These are phyloP conservation scores for Xylariaceae sp. DNA, from an alignment of 2,329 filamentous ascomycete genomes.

Conservation along the genomic window DNA sequence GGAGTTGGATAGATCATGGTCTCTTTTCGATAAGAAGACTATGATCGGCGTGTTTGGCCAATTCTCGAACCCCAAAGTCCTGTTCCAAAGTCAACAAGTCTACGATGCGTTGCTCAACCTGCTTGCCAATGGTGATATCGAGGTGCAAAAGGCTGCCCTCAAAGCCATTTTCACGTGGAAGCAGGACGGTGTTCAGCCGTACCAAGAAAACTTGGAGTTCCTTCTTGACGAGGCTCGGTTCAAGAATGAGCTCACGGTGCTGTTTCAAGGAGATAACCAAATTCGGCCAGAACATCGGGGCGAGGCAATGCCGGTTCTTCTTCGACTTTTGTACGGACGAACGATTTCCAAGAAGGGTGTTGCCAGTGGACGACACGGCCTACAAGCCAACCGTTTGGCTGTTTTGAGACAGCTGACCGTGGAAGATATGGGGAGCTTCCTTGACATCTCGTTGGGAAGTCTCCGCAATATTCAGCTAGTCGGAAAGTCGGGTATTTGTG, in stretches of 20 bases:
- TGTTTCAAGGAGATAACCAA: conserved; percentile 69
- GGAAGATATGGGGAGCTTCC: conserved; percentile 71
- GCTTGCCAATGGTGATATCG: conserved; percentile 80
- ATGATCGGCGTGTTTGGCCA: conserved; percentile 76
- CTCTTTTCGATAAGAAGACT: conserved; percentile 73
- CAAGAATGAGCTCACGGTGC: conserved; percentile 86
- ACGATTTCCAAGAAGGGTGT: conserved; percentile 77
- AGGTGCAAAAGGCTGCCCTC: conserved; percentile 79
- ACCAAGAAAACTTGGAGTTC: conserved; percentile 80
- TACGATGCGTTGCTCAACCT: conserved; percentile 69
- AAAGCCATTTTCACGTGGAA: conserved; percentile 90
- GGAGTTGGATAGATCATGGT: conserved; percentile 49
- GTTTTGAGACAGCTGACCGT: conserved; percentile 72
- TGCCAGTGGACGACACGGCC: conserved; percentile 70
- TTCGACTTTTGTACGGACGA: conserved; percentile 83
- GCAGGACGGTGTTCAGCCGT: conserved; percentile 64
- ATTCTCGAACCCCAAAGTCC: conserved; percentile 78
- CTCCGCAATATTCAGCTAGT: conserved; percentile 58
- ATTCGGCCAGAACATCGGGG: conserved; percentile 68
- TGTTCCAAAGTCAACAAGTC: conserved; percentile 73
- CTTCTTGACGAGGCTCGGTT: conserved; percentile 87
- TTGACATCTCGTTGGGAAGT: conserved; percentile 73
- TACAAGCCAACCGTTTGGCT: conserved; percentile 75
- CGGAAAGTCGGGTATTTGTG: conserved; percentile 43
- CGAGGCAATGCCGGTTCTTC: conserved; percentile 76